A percentile compares a stretch with the other conserved stretches of the same genome.
These are phyloP conservation scores for Linum lewisii DNA, from an alignment of 345 rosid genomes.

Conservation along the genomic window DNA sequence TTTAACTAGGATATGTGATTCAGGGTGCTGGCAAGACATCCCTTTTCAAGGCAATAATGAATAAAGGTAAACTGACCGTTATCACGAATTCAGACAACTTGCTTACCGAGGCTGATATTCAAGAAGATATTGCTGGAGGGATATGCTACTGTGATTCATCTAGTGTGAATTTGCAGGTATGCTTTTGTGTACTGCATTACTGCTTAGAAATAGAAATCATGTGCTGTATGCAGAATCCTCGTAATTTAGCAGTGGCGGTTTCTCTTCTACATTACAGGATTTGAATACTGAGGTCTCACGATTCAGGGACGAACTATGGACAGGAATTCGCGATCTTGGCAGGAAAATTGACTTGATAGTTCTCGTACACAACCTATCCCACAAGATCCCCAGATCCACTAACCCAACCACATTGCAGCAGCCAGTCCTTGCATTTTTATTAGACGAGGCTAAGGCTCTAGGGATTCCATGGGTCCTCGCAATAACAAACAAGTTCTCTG, in stretches of 20 bases:
- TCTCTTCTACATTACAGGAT: constrained; percentile 36
- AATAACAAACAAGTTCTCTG: constrained; percentile 91
- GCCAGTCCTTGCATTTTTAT: constrained; percentile 71
- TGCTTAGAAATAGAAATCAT: neutral
- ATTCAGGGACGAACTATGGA: constrained; percentile 89
- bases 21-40: constrained; percentile 97
- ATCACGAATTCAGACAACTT: constrained; percentile 46
- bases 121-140: constrained; percentile 72
- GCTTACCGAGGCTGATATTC: constrained; percentile 45
- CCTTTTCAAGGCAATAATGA: constrained; percentile 64
- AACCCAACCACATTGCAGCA: constrained; percentile 35
- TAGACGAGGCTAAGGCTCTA: constrained; percentile 84
- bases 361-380: constrained; percentile 91
- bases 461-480: constrained; percentile 97
- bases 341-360: constrained; percentile 74
- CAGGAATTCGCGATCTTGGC: constrained; percentile 66
- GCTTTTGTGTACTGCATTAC: neutral
- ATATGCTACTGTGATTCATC: constrained; percentile 66
- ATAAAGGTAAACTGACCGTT: constrained; percentile 34
- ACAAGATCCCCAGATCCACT: constrained; percentile 65
- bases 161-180: constrained; percentile 84
- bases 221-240: neutral
- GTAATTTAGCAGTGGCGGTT: neutral
- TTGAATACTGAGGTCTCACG: constrained; percentile 53
- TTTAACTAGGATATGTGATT: constrained; percentile 11